Conservation (phyloP, 345 rosid genomes). For the Noccaea bulbosa region DNA sequence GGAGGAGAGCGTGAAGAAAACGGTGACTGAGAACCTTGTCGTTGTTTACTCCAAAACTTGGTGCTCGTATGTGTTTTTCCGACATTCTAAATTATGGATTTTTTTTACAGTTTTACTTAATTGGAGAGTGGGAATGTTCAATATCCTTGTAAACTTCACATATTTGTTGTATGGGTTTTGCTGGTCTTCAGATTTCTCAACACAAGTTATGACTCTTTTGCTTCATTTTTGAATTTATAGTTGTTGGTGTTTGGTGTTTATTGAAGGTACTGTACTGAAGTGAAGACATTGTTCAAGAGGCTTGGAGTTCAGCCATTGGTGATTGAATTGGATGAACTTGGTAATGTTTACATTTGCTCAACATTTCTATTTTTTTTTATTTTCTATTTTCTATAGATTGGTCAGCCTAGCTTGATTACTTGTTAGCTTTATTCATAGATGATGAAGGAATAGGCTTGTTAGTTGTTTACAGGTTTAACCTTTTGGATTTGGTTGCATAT, state of each 20-base stretch:
- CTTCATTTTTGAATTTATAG: neutral
- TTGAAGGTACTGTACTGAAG: conserved; percentile 84
- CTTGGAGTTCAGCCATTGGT: conserved; percentile 78
- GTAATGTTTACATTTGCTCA: conserved; percentile 48
- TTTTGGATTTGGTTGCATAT: conserved; percentile 17
- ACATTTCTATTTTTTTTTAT: neutral
- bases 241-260: conserved; percentile 13
- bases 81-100: no score
- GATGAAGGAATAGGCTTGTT: conserved; percentile 5
- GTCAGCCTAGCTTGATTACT: conserved; percentile 7
- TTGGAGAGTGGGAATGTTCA: neutral
- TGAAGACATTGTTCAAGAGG: conserved; percentile 80
- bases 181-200: neutral
- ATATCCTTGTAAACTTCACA: conserved; percentile 1
- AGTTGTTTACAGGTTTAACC: neutral
- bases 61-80: conserved; percentile 99
- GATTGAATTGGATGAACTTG: conserved; percentile 89
- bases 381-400: neutral
- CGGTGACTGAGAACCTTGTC: conserved; percentile 69
- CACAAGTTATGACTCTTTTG: conserved; percentile 17
- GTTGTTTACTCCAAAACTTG: conserved; percentile 95
- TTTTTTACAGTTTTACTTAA: neutral
- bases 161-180: neutral
- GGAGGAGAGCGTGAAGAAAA: conserved; percentile 74
- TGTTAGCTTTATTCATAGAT: no score